A percentile compares a stretch with the other conserved stretches of the same genome.
These are phyloP conservation scores for Alliaria petiolata DNA, from an alignment of 345 rosid species.

Conservation along the genomic window DNA sequence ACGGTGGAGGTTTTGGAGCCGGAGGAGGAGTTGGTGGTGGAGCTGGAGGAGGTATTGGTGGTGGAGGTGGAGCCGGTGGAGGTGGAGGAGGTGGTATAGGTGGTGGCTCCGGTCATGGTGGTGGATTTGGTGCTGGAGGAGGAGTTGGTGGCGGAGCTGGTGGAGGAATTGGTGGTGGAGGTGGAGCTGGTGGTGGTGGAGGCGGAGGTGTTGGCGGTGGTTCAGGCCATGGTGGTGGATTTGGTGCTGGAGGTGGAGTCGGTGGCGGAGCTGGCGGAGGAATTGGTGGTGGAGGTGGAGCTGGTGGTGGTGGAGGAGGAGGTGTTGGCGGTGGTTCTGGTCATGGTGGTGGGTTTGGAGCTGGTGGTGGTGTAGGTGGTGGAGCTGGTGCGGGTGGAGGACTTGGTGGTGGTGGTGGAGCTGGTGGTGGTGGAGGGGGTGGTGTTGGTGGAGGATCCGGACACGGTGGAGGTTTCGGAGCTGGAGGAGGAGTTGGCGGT, in stretches of 20 bases:
- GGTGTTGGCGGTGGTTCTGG: constrained; percentile 43
- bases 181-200: constrained; percentile 35
- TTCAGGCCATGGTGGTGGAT: constrained; percentile 38
- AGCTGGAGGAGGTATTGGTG: constrained; percentile 29
- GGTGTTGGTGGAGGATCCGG: constrained; percentile 46
- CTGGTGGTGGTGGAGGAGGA: constrained; percentile 42
- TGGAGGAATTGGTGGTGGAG: constrained; percentile 32
- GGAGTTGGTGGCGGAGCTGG: constrained; percentile 31
- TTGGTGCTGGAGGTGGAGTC: constrained; percentile 41
- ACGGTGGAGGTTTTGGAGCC: constrained; percentile 46
- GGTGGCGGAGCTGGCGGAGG: constrained; percentile 42
- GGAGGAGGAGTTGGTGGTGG: constrained; percentile 40
- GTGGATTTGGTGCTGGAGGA: constrained; percentile 34
- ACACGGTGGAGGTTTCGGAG: constrained; percentile 41
- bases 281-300: constrained; percentile 40
- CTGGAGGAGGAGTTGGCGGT: constrained; percentile 45
- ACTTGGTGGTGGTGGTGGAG: constrained; percentile 38
- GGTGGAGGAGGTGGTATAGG: constrained; percentile 28
- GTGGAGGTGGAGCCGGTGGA: constrained; percentile 24
- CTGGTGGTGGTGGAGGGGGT: constrained; percentile 43
- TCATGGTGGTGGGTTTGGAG: constrained; percentile 40
- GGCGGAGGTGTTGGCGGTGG: constrained; percentile 40
- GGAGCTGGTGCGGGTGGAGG: constrained; percentile 27
- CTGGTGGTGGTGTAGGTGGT: constrained; percentile 47
- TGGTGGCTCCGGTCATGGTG: constrained; percentile 35